phyloP scores from a whole-genome alignment of 345 rosid genomes.

The Luvunga scandens region DNA sequence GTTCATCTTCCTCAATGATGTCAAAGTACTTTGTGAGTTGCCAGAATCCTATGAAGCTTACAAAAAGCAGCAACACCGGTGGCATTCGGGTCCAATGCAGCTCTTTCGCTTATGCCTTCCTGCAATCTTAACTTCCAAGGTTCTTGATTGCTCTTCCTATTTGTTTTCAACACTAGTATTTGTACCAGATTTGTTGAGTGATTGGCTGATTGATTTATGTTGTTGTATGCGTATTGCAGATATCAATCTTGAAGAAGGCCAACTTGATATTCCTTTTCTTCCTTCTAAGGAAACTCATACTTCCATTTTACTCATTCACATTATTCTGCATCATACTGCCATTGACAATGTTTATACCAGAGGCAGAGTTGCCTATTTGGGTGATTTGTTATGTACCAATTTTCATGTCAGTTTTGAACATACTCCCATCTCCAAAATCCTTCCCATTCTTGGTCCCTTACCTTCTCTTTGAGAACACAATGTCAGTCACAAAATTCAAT shows the following conservation, averaged over 20 bases:
- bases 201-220: not conserved
- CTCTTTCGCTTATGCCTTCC: constrained; percentile 81
- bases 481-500: constrained; percentile 92
- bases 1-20: constrained; percentile 76
- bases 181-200: not conserved
- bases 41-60: constrained; percentile 90
- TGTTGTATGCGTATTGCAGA: constrained; percentile 38
- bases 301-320: constrained; percentile 93
- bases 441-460: constrained; percentile 91
- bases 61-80: constrained; percentile 85
- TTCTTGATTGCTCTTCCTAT: constrained; percentile 9
- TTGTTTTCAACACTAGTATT: not conserved
- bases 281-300: constrained; percentile 77
- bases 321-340: constrained; percentile 89
- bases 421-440: constrained; percentile 78
- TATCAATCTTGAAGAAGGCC: constrained; percentile 65
- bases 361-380: constrained; percentile 85
- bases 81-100: constrained; percentile 99
- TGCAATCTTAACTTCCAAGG: constrained; percentile 72
- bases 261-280: constrained; percentile 85
- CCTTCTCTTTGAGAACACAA: constrained; percentile 85
- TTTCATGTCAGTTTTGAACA: constrained; percentile 75
- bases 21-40: constrained; percentile 70
- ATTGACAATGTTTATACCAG: constrained; percentile 86
- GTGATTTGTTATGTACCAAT: constrained; percentile 82